phyloP scores from a whole-genome alignment of 2,329 filamentous ascomycete species.

The Penicillium sp. region DNA sequence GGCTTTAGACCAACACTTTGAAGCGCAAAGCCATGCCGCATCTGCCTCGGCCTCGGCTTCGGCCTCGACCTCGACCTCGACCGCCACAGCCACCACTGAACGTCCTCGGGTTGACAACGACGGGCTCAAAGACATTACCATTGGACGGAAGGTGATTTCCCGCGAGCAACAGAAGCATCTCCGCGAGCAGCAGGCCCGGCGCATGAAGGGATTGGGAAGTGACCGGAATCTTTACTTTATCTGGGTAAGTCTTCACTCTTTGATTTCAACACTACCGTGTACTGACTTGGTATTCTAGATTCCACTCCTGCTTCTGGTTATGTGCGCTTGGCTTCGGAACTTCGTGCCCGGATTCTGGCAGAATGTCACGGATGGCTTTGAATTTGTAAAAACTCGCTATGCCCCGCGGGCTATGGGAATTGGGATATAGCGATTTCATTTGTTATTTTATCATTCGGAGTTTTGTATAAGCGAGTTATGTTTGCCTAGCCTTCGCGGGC shows the following conservation, averaged over 20 bases:
- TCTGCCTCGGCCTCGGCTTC: conserved; percentile 11
- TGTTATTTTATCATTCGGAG: conserved; percentile 8
- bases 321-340: conserved; percentile 43
- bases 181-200: conserved; percentile 42
- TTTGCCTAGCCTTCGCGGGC: conserved; percentile 5
- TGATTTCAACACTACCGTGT: neutral
- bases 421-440: conserved; percentile 23
- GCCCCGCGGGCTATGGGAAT: conserved; percentile 32
- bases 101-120: conserved; percentile 26
- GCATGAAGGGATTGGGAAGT: conserved; percentile 46
- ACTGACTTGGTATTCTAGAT: conserved; percentile 34
- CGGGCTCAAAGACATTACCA: conserved; percentile 39
- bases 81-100: conserved; percentile 7
- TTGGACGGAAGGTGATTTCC: conserved; percentile 41
- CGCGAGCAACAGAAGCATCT: conserved; percentile 45
- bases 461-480: conserved; percentile 16
- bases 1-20: conserved; percentile 43
- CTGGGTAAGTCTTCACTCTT: conserved; percentile 46
- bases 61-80: conserved; percentile 17
- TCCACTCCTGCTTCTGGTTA: conserved; percentile 43
- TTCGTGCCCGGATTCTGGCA: conserved; percentile 41
- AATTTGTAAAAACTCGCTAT: conserved; percentile 36
- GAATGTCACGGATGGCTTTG: conserved; percentile 34
- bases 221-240: conserved; percentile 51
- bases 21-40: conserved; percentile 28